Evolutionary conservation across 1,284 basidiomycete species (phyloP), one percentile per base, ranked within the genome.

Genomic region (Apiotrichum veenhuisii): DNA sequence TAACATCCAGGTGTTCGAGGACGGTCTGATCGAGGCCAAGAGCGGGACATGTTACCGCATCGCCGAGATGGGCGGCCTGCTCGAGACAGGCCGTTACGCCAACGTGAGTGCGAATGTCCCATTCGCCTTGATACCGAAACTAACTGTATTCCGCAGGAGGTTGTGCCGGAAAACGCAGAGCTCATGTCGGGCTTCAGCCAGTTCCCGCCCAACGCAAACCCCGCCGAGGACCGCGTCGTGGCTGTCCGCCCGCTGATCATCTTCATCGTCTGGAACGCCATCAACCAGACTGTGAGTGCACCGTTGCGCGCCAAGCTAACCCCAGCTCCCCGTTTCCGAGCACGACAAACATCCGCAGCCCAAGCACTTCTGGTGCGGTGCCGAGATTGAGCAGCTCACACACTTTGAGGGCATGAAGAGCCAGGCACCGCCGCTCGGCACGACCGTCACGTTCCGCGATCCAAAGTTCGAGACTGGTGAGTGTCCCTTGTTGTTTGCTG

Each of bases 231-330:
- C 54, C 51, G 54, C 9, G 56, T 70, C 45, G 80, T 93, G 26
- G 82, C 84, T 26, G 83, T 94, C 40, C 84, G 83, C 64, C 91
- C 91, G 56, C 87, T 85, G 14, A 85, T 89, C 34, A 81, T 92
- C 55, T 89, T 86, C 23, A 79, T 96, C 62, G 84, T 87, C 47
- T 96, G 92, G 92, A 81, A 94, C 15, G 92, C 90, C 17, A 80
- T 94, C 58, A 93, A 91, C 67, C 92, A 94, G 80, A 83, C 82
- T 53, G 90, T 90, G 68, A 61, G 84, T 74, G 12, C 22, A 27
- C 38, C 2, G 9, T n/a, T 17, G 8, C 5, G 1, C 25, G 7
- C 5, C 41, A 26, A 18, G 42, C 40, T 57, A 11, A 54, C 45
- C 26, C 65, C 11, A 91, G 88, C 80, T 92, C 27, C 79, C 84